Conservation (phyloP, 2,329 filamentous ascomycete species). For the Apiospora kogelbergensis region DNA sequence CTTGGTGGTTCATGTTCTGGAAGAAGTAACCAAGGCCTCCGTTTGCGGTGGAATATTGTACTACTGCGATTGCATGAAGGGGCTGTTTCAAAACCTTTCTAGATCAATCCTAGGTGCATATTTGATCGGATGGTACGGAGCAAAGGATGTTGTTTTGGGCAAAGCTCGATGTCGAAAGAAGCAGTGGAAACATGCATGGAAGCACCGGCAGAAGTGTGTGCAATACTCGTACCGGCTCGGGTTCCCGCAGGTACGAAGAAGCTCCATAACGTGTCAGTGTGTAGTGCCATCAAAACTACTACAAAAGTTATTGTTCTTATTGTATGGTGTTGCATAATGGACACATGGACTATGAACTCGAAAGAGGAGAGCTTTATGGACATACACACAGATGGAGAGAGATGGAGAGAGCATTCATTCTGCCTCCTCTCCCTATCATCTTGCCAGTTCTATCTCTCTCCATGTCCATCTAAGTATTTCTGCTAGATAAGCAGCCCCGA, state of each 20-base stretch:
- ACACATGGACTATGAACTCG: not conserved
- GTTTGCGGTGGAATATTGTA: not conserved
- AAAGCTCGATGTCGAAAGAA: constrained; percentile 7
- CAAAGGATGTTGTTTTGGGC: constrained; percentile 6
- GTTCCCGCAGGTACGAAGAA: not conserved
- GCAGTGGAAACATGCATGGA: constrained; percentile 22
- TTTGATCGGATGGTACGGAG: constrained; percentile 5
- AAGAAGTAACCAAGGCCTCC: not conserved
- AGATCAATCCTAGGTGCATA: constrained; percentile 6
- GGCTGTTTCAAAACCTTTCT: constrained; percentile 10
- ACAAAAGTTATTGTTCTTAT: not conserved
- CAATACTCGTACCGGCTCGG: constrained; percentile 5
- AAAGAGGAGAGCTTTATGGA: no score
- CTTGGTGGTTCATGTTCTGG: not conserved
- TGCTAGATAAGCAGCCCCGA: not conserved
- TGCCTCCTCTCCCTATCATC: not conserved
- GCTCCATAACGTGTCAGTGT: not conserved
- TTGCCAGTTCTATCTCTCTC: not conserved
- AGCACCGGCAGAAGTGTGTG: constrained; percentile 14
- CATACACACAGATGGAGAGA: no score
- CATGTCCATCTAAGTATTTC: not conserved
- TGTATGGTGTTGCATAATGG: not conserved
- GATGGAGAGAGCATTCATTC: not conserved
- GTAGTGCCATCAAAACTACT: not conserved
- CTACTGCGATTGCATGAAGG: constrained; percentile 9